These are phyloP conservation scores for Typha latifolia DNA, from an alignment of 176 grass and related monocot species.

Conservation along the genomic window DNA sequence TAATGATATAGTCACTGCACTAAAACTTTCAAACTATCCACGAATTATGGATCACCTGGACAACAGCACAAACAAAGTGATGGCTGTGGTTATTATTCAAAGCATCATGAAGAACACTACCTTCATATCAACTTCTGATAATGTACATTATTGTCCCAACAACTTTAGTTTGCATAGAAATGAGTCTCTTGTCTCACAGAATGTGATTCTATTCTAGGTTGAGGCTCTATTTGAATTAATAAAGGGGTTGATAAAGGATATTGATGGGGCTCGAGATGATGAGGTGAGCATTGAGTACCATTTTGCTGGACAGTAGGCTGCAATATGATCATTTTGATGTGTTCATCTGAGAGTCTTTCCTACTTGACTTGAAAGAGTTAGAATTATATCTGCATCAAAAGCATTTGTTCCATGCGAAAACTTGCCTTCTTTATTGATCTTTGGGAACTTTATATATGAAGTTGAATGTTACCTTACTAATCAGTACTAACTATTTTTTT, in stretches of 20 bases:
- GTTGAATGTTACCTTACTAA: not conserved
- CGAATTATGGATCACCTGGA: conserved; percentile 97
- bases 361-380: too few relatives aligned
- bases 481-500: not conserved
- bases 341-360: not conserved
- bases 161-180: conserved; percentile 8
- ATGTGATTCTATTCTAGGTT: conserved; percentile 41
- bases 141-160: conserved; percentile 45
- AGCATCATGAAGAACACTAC: conserved; percentile 99
- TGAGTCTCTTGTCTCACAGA: not conserved
- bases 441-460: conserved; percentile 4
- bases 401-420: not conserved
- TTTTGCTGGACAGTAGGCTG: conserved; percentile 5
- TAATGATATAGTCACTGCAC: conserved; percentile 87
- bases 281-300: conserved; percentile 38
- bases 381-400: not conserved
- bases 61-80: conserved; percentile 95
- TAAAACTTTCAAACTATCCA: conserved; percentile 98
- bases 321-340: conserved; percentile 8
- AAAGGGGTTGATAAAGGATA: conserved; percentile 95
- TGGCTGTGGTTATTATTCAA: conserved; percentile 95
- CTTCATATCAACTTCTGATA: conserved; percentile 85
- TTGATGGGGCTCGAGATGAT: conserved; percentile 73
- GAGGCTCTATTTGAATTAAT: conserved; percentile 87
- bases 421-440: not conserved